Percentiles rank a stretch among this genome's conserved stretches.
Evolutionary conservation across 345 rosid genomes (phyloP).

Genomic region (Eutrema heterophyllum): DNA sequence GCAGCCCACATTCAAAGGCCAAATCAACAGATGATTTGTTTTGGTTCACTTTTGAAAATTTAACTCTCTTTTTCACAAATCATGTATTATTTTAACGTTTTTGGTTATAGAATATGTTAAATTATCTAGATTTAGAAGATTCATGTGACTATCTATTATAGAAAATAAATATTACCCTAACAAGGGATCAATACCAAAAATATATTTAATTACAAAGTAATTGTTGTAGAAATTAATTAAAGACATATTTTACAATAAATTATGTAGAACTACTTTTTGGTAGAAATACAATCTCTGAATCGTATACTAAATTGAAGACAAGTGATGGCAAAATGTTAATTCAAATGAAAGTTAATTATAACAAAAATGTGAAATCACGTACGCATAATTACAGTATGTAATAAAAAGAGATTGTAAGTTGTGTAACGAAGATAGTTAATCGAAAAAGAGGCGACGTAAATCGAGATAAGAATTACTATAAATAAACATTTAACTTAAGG

Average conservation of each 20-base stretch:
- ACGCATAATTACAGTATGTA: background rate
- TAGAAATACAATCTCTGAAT: background rate
- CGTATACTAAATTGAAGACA: background rate
- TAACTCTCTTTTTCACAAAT: background rate
- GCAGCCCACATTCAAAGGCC: slow-evolving; percentile 20
- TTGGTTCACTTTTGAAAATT: slow-evolving; percentile 28
- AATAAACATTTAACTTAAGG: background rate
- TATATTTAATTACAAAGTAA: background rate
- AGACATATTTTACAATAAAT: background rate
- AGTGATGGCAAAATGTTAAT: background rate
- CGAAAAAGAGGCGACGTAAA: background rate
- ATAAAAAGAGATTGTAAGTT: background rate
- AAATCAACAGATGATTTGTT: slow-evolving; percentile 23
- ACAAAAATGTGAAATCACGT: background rate
- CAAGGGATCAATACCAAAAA: background rate
- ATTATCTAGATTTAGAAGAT: background rate
- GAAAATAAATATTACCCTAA: background rate
- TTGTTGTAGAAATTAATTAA: background rate
- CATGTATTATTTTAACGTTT: background rate
- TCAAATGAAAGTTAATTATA: background rate
- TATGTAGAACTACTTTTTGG: background rate
- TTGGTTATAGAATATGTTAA: background rate
- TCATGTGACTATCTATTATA: background rate
- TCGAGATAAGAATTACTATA: background rate
- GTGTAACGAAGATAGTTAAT: background rate